Evolutionary conservation across 495 filamentous ascomycete species (phyloP).

Genomic region (Daldinia childiae): DNA sequence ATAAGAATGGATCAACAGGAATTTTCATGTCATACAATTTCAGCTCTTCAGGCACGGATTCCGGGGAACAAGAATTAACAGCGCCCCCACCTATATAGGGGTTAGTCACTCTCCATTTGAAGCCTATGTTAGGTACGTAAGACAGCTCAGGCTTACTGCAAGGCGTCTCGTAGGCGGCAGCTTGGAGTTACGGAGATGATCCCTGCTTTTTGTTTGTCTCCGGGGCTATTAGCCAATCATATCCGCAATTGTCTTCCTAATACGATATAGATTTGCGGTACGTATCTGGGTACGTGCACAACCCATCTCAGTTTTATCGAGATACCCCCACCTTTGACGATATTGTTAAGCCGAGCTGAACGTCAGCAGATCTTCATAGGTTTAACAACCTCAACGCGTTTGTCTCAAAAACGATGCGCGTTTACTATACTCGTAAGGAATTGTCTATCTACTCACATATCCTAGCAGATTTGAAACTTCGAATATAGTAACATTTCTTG

Average conservation of each 20-base stretch:
- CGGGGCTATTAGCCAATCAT: background rate
- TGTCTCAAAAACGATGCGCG: too few species aligned
- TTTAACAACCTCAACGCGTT: background rate
- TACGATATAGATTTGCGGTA: background rate
- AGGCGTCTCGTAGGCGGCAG: conserved; percentile 2
- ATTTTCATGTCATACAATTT: background rate
- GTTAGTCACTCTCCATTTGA: background rate
- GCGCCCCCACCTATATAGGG: background rate
- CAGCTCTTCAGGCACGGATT: background rate
- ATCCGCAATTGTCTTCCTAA: background rate
- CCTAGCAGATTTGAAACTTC: too few species aligned
- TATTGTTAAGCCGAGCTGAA: conserved; percentile 35
- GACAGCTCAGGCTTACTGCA: conserved; percentile 4
- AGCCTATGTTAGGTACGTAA: background rate
- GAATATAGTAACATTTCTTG: too few species aligned
- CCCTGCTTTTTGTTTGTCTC: background rate
- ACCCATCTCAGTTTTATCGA: background rate
- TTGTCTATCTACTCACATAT: too few species aligned
- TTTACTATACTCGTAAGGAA: too few species aligned
- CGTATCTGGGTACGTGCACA: background rate
- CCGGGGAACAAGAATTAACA: too few species aligned
- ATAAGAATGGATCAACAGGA: background rate
- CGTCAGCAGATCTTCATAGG: background rate
- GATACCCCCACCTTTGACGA: background rate
- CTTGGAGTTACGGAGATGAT: background rate